A percentile compares a stretch with the other conserved stretches of the same genome.
phyloP scores from a whole-genome alignment of 192 early-diverging fungal species.

The Coemansia sp. region DNA sequence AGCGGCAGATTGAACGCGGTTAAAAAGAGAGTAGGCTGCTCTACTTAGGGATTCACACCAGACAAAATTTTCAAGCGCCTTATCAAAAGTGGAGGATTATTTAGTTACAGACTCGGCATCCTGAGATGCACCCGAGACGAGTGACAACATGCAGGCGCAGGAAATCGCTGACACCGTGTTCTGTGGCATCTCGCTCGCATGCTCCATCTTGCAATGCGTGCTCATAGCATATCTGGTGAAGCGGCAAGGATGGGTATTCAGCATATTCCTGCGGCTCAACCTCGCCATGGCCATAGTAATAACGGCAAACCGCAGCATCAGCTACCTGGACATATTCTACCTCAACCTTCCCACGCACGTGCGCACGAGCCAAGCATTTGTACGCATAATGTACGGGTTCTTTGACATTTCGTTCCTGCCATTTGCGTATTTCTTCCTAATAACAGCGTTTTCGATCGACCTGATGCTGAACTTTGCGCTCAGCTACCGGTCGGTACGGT shows the following conservation, averaged over 20 bases:
- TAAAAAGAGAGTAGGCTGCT: no score
- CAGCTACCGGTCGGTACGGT: slow-evolving; percentile 44
- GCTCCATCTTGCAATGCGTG: slow-evolving; percentile 44
- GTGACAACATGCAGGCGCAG: slow-evolving; percentile 43
- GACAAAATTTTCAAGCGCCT: background rate
- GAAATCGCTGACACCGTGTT: slow-evolving; percentile 46
- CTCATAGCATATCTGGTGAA: slow-evolving; percentile 43
- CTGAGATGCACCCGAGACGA: slow-evolving; percentile 10
- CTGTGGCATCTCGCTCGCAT: slow-evolving; percentile 44
- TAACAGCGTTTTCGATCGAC: slow-evolving; percentile 55
- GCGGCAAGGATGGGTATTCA: slow-evolving; percentile 52
- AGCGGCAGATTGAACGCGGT: no score
- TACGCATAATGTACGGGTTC: slow-evolving; percentile 54
- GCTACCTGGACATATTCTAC: slow-evolving; percentile 55
- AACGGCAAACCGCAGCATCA: slow-evolving; percentile 48
- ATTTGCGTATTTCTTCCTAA: slow-evolving; percentile 53
- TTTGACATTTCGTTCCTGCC: slow-evolving; percentile 54
- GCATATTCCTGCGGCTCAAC: slow-evolving; percentile 50
- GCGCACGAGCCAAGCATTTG: slow-evolving; percentile 38
- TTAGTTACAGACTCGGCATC: background rate
- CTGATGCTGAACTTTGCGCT: slow-evolving; percentile 54
- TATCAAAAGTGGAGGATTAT: background rate
- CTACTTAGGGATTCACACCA: background rate
- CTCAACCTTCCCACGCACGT: slow-evolving; percentile 26
- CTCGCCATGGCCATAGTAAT: slow-evolving; percentile 52